A percentile compares a stretch with the other conserved stretches of the same genome.
These are phyloP conservation scores for Blepharisma stoltei DNA, from an alignment of 73 alveolate genomes.

Conservation along the genomic window DNA sequence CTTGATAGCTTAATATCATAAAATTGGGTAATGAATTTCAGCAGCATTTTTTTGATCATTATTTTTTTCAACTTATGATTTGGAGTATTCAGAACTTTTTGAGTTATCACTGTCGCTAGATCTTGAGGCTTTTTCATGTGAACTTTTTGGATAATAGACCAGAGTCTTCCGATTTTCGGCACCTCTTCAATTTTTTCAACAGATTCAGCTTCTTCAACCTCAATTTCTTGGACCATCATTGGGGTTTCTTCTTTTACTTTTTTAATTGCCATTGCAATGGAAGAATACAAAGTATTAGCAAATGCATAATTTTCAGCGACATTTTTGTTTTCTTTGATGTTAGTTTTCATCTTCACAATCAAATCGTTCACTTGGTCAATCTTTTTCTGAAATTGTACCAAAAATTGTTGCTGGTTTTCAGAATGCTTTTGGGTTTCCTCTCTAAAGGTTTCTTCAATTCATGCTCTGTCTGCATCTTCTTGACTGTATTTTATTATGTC, in stretches of 20 bases:
- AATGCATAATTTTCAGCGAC: too few relatives aligned
- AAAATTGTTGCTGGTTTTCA: not conserved
- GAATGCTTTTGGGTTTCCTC: not conserved
- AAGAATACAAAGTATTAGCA: not conserved
- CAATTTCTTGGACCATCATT: not conserved
- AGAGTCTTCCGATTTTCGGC: not conserved
- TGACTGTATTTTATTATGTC: not conserved
- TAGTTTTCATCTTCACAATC: not conserved
- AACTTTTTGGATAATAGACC: slow-evolving; percentile 6
- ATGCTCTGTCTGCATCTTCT: not conserved
- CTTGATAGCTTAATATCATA: not conserved
- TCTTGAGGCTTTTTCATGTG: slow-evolving; percentile 6
- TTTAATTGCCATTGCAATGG: not conserved
- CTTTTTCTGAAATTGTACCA: not conserved
- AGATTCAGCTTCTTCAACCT: slow-evolving; percentile 1
- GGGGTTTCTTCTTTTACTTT: not conserved
- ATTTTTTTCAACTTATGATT: slow-evolving; percentile 7
- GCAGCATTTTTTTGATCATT: not conserved
- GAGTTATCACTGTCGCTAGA: not conserved
- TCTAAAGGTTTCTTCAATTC: not conserved
- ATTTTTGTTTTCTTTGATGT: not conserved
- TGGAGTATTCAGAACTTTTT: slow-evolving; percentile 6
- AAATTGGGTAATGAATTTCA: not conserved
- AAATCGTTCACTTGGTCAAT: not conserved
- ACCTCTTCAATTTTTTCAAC: not conserved